Evolutionary conservation across 1,284 basidiomycete species (phyloP).

Genomic region (Trichosporon sp.): DNA sequence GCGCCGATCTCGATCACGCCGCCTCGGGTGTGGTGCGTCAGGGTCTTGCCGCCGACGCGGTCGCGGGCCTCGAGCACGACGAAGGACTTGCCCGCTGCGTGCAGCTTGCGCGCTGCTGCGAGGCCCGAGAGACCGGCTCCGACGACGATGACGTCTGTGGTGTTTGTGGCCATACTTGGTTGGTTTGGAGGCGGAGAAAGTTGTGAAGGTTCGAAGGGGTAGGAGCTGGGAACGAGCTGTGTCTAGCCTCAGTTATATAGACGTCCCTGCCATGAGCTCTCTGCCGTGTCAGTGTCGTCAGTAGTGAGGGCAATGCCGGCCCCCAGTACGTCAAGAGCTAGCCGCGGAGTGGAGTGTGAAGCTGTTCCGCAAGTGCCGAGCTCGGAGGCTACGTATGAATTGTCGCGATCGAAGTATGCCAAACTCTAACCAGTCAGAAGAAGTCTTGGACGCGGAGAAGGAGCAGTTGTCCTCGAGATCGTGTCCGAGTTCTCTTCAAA

Average conservation of each 20-base stretch:
- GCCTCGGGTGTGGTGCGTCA: slow-evolving; percentile 18
- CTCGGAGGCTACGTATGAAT: too few relatives aligned
- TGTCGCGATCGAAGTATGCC: too few relatives aligned
- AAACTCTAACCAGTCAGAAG: neutral
- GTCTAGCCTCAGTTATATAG: too few relatives aligned
- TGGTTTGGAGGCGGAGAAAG: too few relatives aligned
- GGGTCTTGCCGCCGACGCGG: slow-evolving; percentile 30
- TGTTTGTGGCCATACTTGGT: neutral
- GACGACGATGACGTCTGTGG: slow-evolving; percentile 28
- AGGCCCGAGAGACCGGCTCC: slow-evolving; percentile 31
- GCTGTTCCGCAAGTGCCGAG: too few relatives aligned
- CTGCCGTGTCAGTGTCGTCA: too few relatives aligned
- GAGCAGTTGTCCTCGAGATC: neutral
- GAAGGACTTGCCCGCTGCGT: slow-evolving; percentile 28
- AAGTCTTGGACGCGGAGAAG: neutral
- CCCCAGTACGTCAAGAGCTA: too few relatives aligned
- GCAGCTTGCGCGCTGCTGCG: slow-evolving; percentile 26
- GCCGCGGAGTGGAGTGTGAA: too few relatives aligned
- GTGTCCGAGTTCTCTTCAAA: too few relatives aligned
- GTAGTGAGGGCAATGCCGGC: too few relatives aligned
- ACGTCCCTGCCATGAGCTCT: too few relatives aligned
- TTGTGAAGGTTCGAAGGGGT: too few relatives aligned
- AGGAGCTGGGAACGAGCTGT: neutral
- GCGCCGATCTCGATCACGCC: slow-evolving; percentile 29
- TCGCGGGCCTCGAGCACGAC: slow-evolving; percentile 31